Conservation (phyloP, 2,329 filamentous ascomycete species). For the Huntiella moniliformis region DNA sequence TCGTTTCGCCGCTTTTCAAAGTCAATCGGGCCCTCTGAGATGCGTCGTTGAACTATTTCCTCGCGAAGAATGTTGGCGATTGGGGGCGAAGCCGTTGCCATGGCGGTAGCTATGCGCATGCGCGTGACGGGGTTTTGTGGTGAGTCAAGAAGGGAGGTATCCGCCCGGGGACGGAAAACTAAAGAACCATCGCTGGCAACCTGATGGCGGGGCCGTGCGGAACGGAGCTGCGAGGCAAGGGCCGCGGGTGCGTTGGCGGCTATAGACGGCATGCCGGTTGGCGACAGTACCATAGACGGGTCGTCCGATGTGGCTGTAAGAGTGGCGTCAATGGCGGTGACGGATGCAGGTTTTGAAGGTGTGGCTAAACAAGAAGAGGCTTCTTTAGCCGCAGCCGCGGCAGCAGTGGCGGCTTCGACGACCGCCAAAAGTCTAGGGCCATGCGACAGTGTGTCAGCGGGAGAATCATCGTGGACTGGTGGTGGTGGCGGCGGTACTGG, state of each 20-base stretch:
- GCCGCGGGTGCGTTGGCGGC: constrained; percentile 24
- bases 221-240: constrained; percentile 50
- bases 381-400: no score
- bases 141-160: no score
- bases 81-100: not conserved
- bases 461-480: no score
- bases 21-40: constrained; percentile 57
- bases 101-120: constrained; percentile 5
- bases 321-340: constrained; percentile 16
- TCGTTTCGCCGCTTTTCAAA: constrained; percentile 66
- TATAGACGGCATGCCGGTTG: constrained; percentile 39
- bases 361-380: not conserved
- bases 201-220: constrained; percentile 62
- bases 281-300: constrained; percentile 29
- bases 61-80: no score
- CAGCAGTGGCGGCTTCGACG: no score
- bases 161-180: no score
- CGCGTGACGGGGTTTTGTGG: constrained; percentile 20
- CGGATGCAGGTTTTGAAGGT: constrained; percentile 19
- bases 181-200: constrained; percentile 37
- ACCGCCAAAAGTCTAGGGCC: no score
- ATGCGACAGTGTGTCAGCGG: no score
- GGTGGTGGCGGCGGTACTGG: no score
- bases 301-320: constrained; percentile 24
- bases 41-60: constrained; percentile 24